Percentiles rank a stretch among this genome's conserved stretches.
These are phyloP conservation scores for Baorangia bicolor DNA, from an alignment of 768 basidiomycete species.

Conservation along the genomic window DNA sequence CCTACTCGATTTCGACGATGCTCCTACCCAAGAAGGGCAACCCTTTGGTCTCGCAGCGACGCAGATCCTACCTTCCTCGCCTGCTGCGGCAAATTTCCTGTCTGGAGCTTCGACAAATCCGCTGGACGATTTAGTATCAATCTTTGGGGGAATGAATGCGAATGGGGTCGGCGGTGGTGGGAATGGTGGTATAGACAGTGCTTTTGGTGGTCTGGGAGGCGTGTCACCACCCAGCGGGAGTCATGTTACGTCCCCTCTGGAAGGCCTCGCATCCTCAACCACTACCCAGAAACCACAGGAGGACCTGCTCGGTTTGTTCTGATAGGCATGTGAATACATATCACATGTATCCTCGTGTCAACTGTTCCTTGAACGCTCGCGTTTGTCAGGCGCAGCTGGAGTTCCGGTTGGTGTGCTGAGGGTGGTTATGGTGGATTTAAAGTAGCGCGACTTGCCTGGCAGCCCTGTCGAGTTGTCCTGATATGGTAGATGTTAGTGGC, in stretches of 20 bases:
- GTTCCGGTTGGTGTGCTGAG: background rate
- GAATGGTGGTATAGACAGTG: conserved; percentile 6
- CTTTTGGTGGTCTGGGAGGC: conserved; percentile 21
- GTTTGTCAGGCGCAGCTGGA: background rate
- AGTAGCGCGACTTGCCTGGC: background rate
- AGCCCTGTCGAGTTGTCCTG: background rate
- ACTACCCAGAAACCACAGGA: conserved; percentile 41
- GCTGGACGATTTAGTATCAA: conserved; percentile 89
- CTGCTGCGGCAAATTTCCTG: conserved; percentile 72
- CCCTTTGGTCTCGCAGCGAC: conserved; percentile 80
- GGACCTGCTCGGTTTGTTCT: conserved; percentile 58
- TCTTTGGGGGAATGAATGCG: conserved; percentile 65
- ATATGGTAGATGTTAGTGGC: background rate
- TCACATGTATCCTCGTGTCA: background rate
- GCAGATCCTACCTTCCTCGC: conserved; percentile 64
- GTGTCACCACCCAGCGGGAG: conserved; percentile 7
- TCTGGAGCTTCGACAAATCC: conserved; percentile 85
- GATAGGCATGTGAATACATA: conserved; percentile 14
- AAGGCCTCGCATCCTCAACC: conserved; percentile 17
- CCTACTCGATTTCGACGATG: conserved; percentile 89
- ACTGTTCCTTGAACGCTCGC: background rate
- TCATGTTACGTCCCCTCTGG: conserved; percentile 19
- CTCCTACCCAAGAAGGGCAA: conserved; percentile 50
- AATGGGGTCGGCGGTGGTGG: conserved; percentile 18
- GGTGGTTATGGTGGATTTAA: background rate